phyloP scores from a whole-genome alignment of 768 basidiomycete species.

The Lentinula detonsa region DNA sequence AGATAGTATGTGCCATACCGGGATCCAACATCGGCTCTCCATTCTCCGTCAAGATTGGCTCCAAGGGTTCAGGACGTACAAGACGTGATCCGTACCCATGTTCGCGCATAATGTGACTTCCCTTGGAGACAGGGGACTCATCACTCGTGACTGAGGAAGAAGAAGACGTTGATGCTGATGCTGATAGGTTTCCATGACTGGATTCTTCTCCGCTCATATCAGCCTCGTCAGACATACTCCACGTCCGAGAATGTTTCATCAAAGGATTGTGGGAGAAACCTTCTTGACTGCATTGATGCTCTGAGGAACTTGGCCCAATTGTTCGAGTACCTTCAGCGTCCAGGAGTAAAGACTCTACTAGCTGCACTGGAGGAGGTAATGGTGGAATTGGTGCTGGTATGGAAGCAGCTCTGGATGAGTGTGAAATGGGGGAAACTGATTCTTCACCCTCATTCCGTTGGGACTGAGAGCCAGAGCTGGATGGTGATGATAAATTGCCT shows the following conservation, averaged over 20 bases:
- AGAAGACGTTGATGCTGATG: neutral
- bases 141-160: neutral
- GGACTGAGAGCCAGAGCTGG: neutral
- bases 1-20: slow-evolving; percentile 29
- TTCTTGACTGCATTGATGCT: neutral
- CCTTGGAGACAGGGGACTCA: neutral
- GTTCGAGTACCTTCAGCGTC: neutral
- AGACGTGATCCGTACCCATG: slow-evolving; percentile 24
- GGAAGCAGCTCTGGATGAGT: neutral
- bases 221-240: neutral
- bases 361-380: neutral
- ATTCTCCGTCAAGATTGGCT: slow-evolving; percentile 56
- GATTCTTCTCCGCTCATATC: neutral
- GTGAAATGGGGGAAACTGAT: neutral
- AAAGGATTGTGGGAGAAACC: neutral
- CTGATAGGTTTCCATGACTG: neutral
- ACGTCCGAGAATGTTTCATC: neutral
- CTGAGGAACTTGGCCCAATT: neutral
- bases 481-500: neutral
- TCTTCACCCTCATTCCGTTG: neutral
- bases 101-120: neutral
- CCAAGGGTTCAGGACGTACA: slow-evolving; percentile 37
- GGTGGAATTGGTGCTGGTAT: neutral
- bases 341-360: neutral
- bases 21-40: slow-evolving; percentile 65